Conservation (phyloP, 768 basidiomycete genomes). For the Termitomyces sp. region DNA sequence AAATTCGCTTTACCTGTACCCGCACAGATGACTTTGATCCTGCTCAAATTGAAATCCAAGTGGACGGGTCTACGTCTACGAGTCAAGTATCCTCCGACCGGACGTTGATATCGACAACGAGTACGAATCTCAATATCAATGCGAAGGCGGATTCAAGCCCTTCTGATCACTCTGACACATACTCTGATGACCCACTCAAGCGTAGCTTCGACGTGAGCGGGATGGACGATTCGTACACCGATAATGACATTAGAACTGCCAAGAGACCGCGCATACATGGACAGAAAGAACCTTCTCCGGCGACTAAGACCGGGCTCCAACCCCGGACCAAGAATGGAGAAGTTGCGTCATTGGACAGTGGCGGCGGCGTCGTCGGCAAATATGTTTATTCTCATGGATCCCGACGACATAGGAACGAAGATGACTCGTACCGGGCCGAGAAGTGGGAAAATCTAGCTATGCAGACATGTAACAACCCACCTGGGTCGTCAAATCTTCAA, state of each 20-base stretch:
- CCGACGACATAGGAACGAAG: not conserved
- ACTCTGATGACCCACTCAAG: not conserved
- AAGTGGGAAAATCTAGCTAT: not conserved
- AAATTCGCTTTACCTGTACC: not conserved
- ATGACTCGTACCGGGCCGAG: not conserved
- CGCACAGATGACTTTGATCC: conserved; percentile 12
- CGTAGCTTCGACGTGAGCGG: not conserved
- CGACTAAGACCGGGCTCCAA: not conserved
- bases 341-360: not conserved
- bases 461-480: no score
- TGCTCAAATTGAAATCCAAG: not conserved
- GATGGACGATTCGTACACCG: conserved; percentile 2
- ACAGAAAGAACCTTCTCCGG: not conserved
- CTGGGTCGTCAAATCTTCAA: no score
- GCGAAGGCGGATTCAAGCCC: not conserved
- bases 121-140: not conserved
- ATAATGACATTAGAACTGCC: not conserved
- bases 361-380: not conserved
- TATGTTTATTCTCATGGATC: not conserved
- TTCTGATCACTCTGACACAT: not conserved
- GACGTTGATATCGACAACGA: not conserved
- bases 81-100: not conserved
- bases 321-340: not conserved
- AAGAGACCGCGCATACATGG: not conserved
- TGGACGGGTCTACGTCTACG: not conserved